These are phyloP conservation scores for Plasmodium sp. DNA, from an alignment of 169 alveolate species.

Conservation along the genomic window DNA sequence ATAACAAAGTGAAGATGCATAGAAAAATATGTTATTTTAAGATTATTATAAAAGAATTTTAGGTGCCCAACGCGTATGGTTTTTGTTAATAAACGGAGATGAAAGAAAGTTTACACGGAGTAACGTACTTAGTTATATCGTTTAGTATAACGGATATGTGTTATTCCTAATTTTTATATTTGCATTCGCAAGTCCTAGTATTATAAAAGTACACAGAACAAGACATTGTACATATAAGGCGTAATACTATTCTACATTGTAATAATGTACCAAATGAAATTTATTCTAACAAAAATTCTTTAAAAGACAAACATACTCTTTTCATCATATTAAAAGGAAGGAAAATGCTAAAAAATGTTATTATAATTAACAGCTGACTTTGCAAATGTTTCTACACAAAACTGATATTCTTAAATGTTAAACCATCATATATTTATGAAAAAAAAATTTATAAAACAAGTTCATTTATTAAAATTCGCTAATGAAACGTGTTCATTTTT, in stretches of 20 bases:
- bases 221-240: background rate
- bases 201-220: background rate
- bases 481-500: background rate
- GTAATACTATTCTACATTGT: background rate
- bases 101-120: background rate
- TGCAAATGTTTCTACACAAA: background rate
- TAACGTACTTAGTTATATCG: background rate
- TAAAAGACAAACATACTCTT: background rate
- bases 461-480: background rate
- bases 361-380: background rate
- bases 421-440: background rate
- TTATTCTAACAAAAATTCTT: background rate
- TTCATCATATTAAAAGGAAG: background rate
- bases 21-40: background rate
- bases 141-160: background rate
- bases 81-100: background rate
- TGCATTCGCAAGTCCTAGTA: background rate
- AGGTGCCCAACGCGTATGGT: background rate
- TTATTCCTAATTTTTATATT: background rate
- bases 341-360: background rate
- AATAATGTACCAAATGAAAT: background rate
- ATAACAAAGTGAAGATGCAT: background rate
- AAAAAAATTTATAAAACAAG: background rate
- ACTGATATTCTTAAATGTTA: background rate
- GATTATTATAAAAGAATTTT: background rate